Evolutionary conservation across 345 rosid species (phyloP).

Genomic region (Eucalyptus erythrocorys): DNA sequence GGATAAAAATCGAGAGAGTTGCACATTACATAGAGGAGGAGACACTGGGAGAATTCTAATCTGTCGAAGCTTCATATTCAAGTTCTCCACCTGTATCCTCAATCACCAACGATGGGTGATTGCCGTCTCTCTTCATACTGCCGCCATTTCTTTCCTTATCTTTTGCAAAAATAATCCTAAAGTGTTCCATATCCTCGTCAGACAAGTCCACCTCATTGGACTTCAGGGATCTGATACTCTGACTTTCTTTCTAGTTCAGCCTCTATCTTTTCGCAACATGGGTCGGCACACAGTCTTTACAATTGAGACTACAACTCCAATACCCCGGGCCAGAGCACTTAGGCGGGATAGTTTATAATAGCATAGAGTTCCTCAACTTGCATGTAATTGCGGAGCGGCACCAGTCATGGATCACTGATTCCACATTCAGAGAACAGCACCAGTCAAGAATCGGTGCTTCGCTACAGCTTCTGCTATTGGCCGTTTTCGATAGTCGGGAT

Average conservation of each 20-base stretch:
- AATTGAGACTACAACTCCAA: not conserved
- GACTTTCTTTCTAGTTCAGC: not conserved
- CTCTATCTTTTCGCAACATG: not conserved
- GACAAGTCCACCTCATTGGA: not conserved
- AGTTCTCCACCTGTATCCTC: not conserved
- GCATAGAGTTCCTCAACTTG: not conserved
- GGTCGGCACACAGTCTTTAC: not conserved
- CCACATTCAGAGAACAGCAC: constrained; percentile 16
- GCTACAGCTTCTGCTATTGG: constrained; percentile 75
- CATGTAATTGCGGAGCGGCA: not conserved
- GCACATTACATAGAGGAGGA: not conserved
- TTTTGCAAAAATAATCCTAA: not conserved
- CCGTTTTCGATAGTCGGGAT: constrained; percentile 61
- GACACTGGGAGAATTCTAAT: not conserved
- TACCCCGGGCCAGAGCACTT: not conserved
- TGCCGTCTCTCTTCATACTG: not conserved
- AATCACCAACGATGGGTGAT: not conserved
- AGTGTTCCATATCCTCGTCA: not conserved
- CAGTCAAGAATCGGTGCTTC: constrained; percentile 56
- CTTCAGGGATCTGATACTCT: not conserved
- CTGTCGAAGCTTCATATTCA: not conserved
- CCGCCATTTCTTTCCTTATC: not conserved
- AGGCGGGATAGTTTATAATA: not conserved
- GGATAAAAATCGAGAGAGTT: not conserved
- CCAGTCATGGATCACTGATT: not conserved